Base-by-base conservation (phyloP, 257 asterid species). In the Perilla frutescens region DNA sequence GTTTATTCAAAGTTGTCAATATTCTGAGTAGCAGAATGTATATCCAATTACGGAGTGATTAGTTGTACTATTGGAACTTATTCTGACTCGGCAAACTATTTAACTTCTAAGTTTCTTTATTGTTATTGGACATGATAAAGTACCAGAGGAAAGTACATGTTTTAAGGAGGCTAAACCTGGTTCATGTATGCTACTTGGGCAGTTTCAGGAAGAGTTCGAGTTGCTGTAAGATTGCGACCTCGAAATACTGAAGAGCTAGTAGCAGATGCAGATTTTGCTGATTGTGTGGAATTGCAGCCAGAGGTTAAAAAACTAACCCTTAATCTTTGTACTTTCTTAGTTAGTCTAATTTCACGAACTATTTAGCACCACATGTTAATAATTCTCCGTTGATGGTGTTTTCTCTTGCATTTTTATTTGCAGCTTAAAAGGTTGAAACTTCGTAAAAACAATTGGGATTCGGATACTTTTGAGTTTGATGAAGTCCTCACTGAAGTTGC, bases 201-300 rank as follows among this genome's bases (percentile, higher is more conserved):
- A 92, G 96, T 92, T 72, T 88, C 96, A 6, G 99, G 98, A 80
- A 89, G 99, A 86, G 99, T 95, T 45, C 84, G 99, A 61, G 99
- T 95, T 65, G 91, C 98, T 70, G 97, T 95, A 54, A 81, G 99
- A 81, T 83, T 92, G 78, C 87, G 99, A 51, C 99, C 99, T 76
- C 93, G 87, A 66, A 95, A 95, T 84, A 87, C 91, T 40, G 97
- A 92, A 81, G 99, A 95, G 82, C 74, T 81, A 86, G 96, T 70
- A 66, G 96, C 99, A 14, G 99, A 95, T 89, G 97, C 98, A 78
- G 99, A 95, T 87, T 95, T 95, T 85, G 98, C 98, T 82, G 99
- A 95, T 83, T 95, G 99, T 70, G 97, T 95, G 77, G 99, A 95
- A 79, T 68, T 90, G 79, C 99, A 95, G 83, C 96, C 99, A 3